Evolutionary conservation across 2,329 filamentous ascomycete species (phyloP).

Genomic region (Phaeophleospora eucalypticola): DNA sequence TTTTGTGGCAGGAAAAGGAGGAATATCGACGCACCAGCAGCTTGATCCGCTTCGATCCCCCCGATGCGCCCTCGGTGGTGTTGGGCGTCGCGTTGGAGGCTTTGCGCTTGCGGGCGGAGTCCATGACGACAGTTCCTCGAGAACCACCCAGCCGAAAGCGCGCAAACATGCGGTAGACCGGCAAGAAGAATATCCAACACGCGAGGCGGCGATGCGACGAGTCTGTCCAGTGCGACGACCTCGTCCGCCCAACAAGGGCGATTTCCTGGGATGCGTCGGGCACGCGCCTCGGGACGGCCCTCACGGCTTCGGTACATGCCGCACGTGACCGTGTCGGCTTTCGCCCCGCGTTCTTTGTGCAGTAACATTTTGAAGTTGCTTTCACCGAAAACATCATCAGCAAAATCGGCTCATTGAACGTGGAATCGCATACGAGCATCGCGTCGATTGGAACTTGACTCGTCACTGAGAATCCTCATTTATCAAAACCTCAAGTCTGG

Average conservation of each 20-base stretch:
- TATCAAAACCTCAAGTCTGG: too few relatives aligned
- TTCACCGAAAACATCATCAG: too few relatives aligned
- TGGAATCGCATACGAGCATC: too few relatives aligned
- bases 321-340: too few relatives aligned
- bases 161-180: not conserved
- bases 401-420: too few relatives aligned
- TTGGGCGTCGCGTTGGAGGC: constrained; percentile 46
- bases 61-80: constrained; percentile 38
- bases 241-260: not conserved
- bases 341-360: too few relatives aligned
- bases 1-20: not conserved
- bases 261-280: not conserved
- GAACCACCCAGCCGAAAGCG: not conserved
- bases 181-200: not conserved
- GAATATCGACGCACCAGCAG: constrained; percentile 50
- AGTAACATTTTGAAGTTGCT: too few relatives aligned
- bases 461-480: too few relatives aligned
- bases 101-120: constrained; percentile 54
- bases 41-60: constrained; percentile 57
- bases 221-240: not conserved
- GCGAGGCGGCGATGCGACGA: not conserved
- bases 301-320: too few relatives aligned
- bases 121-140: constrained; percentile 27
- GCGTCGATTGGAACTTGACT: too few relatives aligned
- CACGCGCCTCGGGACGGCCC: too few relatives aligned